phyloP scores from a whole-genome alignment of 2,329 filamentous ascomycete genomes.

The Monilinia fructicola region DNA sequence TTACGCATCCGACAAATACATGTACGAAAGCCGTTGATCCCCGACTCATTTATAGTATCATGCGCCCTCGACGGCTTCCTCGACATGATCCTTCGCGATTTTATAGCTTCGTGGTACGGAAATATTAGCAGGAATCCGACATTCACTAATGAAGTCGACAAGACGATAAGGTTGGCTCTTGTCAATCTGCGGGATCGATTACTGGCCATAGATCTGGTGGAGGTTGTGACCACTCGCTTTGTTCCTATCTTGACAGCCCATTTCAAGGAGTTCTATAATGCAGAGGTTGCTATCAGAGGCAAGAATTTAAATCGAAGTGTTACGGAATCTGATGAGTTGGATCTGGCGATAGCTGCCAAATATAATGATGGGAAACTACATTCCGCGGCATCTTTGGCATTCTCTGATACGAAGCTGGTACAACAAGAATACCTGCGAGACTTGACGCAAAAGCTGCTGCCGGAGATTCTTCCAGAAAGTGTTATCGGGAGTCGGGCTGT shows the following conservation, averaged over 20 bases:
- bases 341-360: slow-evolving; percentile 92
- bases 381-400: slow-evolving; percentile 76
- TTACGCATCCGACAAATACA: slow-evolving; percentile 68
- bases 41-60: slow-evolving; percentile 74
- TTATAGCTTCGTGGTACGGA: slow-evolving; percentile 84
- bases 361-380: slow-evolving; percentile 88
- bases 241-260: slow-evolving; percentile 87
- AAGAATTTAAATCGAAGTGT: slow-evolving; percentile 84
- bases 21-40: slow-evolving; percentile 67
- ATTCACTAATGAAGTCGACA: slow-evolving; percentile 87
- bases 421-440: slow-evolving; percentile 88
- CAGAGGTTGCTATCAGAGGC: slow-evolving; percentile 82
- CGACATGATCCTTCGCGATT: slow-evolving; percentile 75
- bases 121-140: slow-evolving; percentile 77
- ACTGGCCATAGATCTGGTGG: slow-evolving; percentile 76
- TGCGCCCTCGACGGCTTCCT: slow-evolving; percentile 77
- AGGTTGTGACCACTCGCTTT: slow-evolving; percentile 75
- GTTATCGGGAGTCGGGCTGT: slow-evolving; percentile 80
- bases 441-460: slow-evolving; percentile 70
- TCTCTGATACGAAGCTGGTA: slow-evolving; percentile 77
- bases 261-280: slow-evolving; percentile 86
- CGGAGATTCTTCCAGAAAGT: slow-evolving; percentile 68
- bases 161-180: slow-evolving; percentile 70
- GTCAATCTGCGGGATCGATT: slow-evolving; percentile 70
- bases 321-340: slow-evolving; percentile 94